These are phyloP conservation scores for Xylogone sp. DNA, from an alignment of 2,329 filamentous ascomycete genomes.

Conservation along the genomic window DNA sequence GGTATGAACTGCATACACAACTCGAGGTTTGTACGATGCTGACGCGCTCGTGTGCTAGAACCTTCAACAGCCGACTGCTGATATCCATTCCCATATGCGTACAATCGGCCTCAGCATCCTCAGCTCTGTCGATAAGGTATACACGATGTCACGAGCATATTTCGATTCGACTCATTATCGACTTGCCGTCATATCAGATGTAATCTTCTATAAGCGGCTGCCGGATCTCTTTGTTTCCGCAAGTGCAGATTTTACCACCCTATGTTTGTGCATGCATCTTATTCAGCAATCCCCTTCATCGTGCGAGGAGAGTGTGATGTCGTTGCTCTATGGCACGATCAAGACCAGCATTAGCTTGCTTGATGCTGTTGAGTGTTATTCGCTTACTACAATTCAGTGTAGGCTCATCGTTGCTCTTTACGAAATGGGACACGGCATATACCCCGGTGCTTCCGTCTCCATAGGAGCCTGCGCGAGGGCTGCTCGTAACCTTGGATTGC, in stretches of 20 bases:
- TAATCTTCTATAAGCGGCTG: conserved; percentile 5
- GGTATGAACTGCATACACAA: no score
- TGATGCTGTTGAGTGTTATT: conserved; percentile 2
- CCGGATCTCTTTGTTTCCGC: neutral
- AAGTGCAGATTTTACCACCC: conserved; percentile 3
- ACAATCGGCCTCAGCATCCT: no score
- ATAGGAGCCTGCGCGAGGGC: conserved; percentile 5
- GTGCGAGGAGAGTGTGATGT: neutral
- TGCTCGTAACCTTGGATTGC: conserved; percentile 1
- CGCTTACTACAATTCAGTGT: conserved; percentile 4
- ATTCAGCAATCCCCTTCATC: neutral
- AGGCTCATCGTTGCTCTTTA: conserved; percentile 8
- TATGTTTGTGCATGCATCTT: conserved; percentile 6
- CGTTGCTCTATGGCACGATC: conserved; percentile 2
- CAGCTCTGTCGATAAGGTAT: no score
- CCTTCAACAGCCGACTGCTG: no score
- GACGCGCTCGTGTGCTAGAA: no score
- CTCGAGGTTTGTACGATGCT: no score
- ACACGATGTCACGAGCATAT: no score
- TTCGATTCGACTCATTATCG: no score
- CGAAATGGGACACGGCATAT: conserved; percentile 9
- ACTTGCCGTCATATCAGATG: no score
- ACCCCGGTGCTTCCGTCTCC: conserved; percentile 1
- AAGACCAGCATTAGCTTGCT: conserved; percentile 7
- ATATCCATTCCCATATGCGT: no score